Base-by-base conservation (phyloP, 257 asterid genomes). In the Solanum pimpinellifolium region DNA sequence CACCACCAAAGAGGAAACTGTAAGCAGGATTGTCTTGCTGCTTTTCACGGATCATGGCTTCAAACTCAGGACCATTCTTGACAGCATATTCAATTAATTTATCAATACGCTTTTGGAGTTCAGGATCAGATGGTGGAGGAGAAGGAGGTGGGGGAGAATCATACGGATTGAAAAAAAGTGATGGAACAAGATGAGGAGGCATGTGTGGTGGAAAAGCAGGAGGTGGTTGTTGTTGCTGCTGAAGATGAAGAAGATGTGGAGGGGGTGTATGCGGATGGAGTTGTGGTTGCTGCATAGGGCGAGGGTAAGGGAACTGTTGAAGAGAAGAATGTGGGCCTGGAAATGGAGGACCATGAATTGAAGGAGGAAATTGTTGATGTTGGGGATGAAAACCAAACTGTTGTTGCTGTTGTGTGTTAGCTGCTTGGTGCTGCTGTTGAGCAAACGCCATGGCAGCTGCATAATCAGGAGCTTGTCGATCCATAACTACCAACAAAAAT, bases 61-160 rank as follows among this genome's bases (percentile, higher is more conserved):
- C 99, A 89, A 97, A 95, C 89, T 94, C 99, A 0, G 99, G 99
- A 70, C 98, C 99, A 76, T 95, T 97, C 92, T 97, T 97, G 87
- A 93, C 95, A 83, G 97, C 93, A 92, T 97, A 97, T 88, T 97
- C 99, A 31, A 93, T 96, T 89, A 94, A 87, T 87, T 95, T 97
- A 89, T 97, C 99, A 25, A 97, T 97, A 60, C 98, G 96, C 90
- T 97, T 97, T 87, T 93, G 98, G 83, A 95, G 96, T 87, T 97
- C 99, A 21, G 96, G 94, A 82, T 97, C 99, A 82, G 97, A 90
- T 31, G 99, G 99, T 15, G 98, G 98, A 73, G 98, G 98, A 83
- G 98, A 89, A 62, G 95, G 96, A 46, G 98, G 92, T 29, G 97
- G 98, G 46, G 97, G 91, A 76, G 98, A 86, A 85, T 95, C 98